Conservation (phyloP, 257 asterid species). For the Lithospermum erythrorhizon region DNA sequence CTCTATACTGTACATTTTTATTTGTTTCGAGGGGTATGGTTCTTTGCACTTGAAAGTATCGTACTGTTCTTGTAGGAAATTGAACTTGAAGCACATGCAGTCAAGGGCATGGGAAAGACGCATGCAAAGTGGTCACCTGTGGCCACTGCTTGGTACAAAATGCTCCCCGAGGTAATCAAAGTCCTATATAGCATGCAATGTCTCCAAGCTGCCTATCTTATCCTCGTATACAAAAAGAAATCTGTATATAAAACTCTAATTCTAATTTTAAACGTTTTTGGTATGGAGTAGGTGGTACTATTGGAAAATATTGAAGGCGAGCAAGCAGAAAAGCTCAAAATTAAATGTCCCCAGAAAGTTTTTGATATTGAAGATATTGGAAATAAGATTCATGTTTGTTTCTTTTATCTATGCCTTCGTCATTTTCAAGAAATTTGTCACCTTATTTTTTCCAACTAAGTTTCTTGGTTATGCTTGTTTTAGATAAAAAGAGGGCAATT, state of each 20-base stretch:
- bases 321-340: constrained; percentile 67
- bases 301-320: constrained; percentile 65
- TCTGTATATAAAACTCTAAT: background rate
- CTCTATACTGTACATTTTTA: background rate
- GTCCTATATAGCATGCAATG: background rate
- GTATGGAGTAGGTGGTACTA: constrained; percentile 42
- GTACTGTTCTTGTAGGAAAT: constrained; percentile 52
- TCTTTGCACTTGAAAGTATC: background rate
- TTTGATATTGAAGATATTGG: constrained; percentile 89
- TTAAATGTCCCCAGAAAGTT: constrained; percentile 78
- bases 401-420: constrained; percentile 4
- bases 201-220: background rate
- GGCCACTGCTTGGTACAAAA: constrained; percentile 97
- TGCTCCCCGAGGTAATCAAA: constrained; percentile 85
- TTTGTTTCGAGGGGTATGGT: background rate
- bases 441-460: background rate
- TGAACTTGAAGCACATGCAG: constrained; percentile 97
- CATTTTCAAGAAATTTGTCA: background rate
- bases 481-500: constrained; percentile 28
- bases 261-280: background rate
- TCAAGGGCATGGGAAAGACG: constrained; percentile 85
- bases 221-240: background rate
- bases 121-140: constrained; percentile 99
- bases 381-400: constrained; percentile 30
- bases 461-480: background rate